These are phyloP conservation scores for Botrytis galanthina DNA, from an alignment of 2,329 filamentous ascomycete genomes.

Conservation along the genomic window DNA sequence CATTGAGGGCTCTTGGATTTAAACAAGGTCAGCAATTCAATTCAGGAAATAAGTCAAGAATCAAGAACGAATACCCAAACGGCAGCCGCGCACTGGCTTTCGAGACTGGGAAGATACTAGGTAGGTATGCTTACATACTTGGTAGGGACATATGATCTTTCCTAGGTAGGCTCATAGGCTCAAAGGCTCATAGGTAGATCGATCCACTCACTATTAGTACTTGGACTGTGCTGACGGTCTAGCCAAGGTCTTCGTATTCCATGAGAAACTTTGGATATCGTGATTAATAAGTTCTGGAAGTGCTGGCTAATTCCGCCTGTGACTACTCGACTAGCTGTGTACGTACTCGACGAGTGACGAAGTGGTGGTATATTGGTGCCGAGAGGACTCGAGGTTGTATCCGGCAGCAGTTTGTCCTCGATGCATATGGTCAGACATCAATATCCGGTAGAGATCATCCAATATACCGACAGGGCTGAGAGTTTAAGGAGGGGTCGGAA, in stretches of 20 bases:
- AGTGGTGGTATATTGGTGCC: background rate
- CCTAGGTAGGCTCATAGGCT: no score
- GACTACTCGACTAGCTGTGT: no score
- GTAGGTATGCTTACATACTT: background rate
- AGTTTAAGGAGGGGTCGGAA: background rate
- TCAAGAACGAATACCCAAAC: conserved; percentile 1
- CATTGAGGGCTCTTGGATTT: background rate
- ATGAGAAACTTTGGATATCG: background rate
- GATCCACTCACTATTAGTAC: no score
- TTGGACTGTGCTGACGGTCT: background rate
- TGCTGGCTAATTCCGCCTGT: background rate
- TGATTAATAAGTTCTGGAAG: background rate
- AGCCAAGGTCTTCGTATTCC: background rate
- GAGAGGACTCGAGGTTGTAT: background rate
- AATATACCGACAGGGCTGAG: conserved; percentile 6
- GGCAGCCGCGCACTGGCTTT: background rate
- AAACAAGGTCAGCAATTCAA: background rate
- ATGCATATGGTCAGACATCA: background rate
- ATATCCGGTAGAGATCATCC: background rate
- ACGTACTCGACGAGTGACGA: background rate
- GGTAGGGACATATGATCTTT: background rate
- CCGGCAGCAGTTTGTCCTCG: background rate
- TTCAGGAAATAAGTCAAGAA: background rate
- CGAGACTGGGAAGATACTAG: background rate
- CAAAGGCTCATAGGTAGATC: no score